Base-by-base conservation (phyloP, 1,139 yeast species). In the Blastobotrys aristatus region DNA sequence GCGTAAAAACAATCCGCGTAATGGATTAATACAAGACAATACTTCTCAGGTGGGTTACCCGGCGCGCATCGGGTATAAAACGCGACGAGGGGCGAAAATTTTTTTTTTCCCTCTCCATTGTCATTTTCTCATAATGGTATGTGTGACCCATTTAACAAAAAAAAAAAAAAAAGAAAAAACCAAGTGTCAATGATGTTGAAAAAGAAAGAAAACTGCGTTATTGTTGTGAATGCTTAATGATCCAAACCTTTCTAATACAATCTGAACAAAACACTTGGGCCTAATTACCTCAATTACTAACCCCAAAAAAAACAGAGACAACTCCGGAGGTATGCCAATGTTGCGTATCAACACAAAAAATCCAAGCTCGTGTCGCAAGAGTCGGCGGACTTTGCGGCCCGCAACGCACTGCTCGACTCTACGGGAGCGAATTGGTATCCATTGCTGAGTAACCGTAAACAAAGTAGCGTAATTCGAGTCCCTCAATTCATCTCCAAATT, bases 321-420 rank as follows among this genome's bases (percentile, higher is more conserved):
- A 4, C 3, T 27, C n/a, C 40, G 45, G 11, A 30, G 42, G 10
- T 49, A 49, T 29, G 43, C 46, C 11, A 43, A 44, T 20, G 42
- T 38, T 6, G 34, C 52, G 4, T 50, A 37, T 30, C 41, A 27
- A 29, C 42, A 46, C 13, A 43, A 42, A 16, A 43, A 45, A 26
- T 48, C 47, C 22, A 44, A 47, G 31, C 36, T 57, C 20, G 48
- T 55, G 17, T 4, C 29, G 4, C 62, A 58, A 21, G 57, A 57
- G 20, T 71, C 65, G 37, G 56, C 66, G 0, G 77, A 73, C 49
- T 73, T 71, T 60, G 72, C 75, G 18, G 65, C 66, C 47, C 60
- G 77, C 31, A 72, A 70, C 48, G 27, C 51, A 11, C 44, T 47
- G n/a, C 47, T 62, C 24, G 35, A 52, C 5, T 8, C 16, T 11